A percentile compares a stretch with the other conserved stretches of the same genome.
phyloP scores from a whole-genome alignment of 441 rosid genomes.

The Corymbia calophylla region DNA sequence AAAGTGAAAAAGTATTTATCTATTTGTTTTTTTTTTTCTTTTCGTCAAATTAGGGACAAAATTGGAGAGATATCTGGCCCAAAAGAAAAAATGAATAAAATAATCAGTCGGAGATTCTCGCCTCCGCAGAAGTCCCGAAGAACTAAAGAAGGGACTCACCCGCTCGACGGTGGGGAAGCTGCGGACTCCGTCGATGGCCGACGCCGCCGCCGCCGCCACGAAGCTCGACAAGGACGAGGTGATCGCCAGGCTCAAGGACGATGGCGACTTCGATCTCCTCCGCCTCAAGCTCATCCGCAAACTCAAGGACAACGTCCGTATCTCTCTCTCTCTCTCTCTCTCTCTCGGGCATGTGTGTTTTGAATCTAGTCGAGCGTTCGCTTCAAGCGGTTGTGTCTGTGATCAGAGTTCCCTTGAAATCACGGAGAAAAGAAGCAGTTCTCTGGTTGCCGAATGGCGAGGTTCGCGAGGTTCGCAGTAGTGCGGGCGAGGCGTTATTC shows the following conservation, averaged over 20 bases:
- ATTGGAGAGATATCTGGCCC: not conserved
- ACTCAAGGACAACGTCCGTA: constrained; percentile 67
- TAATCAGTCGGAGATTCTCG: not conserved
- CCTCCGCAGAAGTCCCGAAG: not conserved
- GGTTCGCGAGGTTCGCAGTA: not conserved
- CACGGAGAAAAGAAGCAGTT: not conserved
- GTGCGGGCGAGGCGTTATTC: not conserved
- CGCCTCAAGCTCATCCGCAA: constrained; percentile 83
- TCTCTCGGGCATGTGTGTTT: not conserved
- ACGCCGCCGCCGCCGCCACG: not conserved
- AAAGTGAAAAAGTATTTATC: not conserved
- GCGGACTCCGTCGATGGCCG: not conserved
- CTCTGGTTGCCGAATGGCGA: not conserved
- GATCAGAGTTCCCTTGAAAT: not conserved
- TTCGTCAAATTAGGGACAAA: not conserved
- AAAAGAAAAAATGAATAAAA: no score
- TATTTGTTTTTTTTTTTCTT: not conserved
- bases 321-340: not conserved
- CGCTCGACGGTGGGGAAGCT: not conserved
- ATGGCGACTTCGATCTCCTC: constrained; percentile 88
- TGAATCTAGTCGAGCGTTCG: not conserved
- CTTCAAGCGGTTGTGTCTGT: not conserved
- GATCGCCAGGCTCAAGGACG: constrained; percentile 75
- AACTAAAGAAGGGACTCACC: not conserved
- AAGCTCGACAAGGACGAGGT: constrained; percentile 45